Conservation (phyloP, 2,329 filamentous ascomycete species). For the Pyrenophora graminea region DNA sequence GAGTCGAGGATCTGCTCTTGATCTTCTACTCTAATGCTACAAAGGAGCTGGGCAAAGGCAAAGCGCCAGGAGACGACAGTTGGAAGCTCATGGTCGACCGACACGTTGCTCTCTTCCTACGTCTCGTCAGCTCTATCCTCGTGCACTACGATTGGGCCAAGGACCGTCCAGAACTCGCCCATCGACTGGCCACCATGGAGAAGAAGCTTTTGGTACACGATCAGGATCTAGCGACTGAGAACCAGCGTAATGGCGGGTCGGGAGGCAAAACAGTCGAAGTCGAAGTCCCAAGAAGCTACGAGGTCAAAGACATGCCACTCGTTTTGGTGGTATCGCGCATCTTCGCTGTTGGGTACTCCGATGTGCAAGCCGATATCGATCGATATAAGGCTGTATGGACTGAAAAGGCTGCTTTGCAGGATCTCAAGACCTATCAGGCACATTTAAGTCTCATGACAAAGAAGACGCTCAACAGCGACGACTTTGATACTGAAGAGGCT, state of each 20-base stretch:
- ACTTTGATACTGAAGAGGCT: conserved; percentile 88
- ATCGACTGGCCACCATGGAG: conserved; percentile 78
- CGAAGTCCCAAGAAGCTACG: conserved; percentile 79
- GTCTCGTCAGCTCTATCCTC: conserved; percentile 78
- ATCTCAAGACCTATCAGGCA: conserved; percentile 92
- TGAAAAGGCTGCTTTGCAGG: conserved; percentile 84
- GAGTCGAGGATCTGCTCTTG: conserved; percentile 87
- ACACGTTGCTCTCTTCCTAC: conserved; percentile 91
- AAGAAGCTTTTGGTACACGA: conserved; percentile 93
- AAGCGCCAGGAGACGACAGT: conserved; percentile 75
- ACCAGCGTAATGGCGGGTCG: conserved; percentile 59
- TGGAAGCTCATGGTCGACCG: conserved; percentile 93
- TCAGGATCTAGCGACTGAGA: conserved; percentile 75
- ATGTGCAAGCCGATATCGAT: conserved; percentile 87
- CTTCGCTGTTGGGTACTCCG: conserved; percentile 77
- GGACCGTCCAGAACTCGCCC: conserved; percentile 82
- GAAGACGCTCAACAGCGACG: conserved; percentile 76
- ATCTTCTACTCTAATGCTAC: conserved; percentile 97
- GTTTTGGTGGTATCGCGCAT: conserved; percentile 85
- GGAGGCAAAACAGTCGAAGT: conserved; percentile 76
- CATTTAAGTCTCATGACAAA: conserved; percentile 79
- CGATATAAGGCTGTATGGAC: conserved; percentile 82
- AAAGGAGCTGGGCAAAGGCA: conserved; percentile 82
- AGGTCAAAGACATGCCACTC: conserved; percentile 95
- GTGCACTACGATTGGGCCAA: conserved; percentile 83